Evolutionary conservation across 345 rosid species (phyloP), one percentile per base, ranked within the genome.

Genomic region (Cardamine resedifolia): DNA sequence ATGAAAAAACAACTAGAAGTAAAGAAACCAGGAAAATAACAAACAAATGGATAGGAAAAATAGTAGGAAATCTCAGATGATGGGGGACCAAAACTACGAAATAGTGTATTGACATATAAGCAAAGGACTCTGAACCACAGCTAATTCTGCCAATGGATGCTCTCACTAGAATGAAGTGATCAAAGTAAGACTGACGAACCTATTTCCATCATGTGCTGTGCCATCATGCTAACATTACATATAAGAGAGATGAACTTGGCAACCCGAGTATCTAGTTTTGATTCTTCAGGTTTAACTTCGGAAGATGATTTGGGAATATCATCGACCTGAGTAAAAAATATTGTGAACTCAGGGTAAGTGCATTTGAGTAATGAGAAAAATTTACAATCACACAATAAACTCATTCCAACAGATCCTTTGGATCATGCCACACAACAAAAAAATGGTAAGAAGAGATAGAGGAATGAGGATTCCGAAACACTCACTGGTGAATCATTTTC

Each of bases 141-240:
- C 7, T 57, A 48, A 20, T 57, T 48, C 24, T 43, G 30, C 47
- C 38, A 19, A 39, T 7, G 45, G 12, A 48, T 60, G 10, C 58
- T 19, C 61, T 67, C 52, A 59, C 36, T 38, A 21, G 15, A 44
- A 33, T 56, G 59, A 74, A 58, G 47, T 59, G 16, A 67, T 7
- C 38, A 24, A 45, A 34, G 64, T 20, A 52, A 70, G 73, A 68
- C 49, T 16, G 59, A 73, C 81, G 33, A 59, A 93, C 98, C 96
- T 84, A 93, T 84, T 78, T 93, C 96, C 96, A 90, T 84, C 96
- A 93, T 93, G 67, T 87, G 97, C 52, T 86, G 90, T 81, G 82
- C 83, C 97, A 90, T 93, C 96, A 87, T 93, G 83, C 88, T 86
- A 61, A 87, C 78, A 78, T 87, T 90, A 84, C 96, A 90, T 71